Percentiles rank a stretch among this genome's conserved stretches.
Conservation (phyloP, 768 basidiomycete species). For the Hygrophoropsis aurantiaca region DNA sequence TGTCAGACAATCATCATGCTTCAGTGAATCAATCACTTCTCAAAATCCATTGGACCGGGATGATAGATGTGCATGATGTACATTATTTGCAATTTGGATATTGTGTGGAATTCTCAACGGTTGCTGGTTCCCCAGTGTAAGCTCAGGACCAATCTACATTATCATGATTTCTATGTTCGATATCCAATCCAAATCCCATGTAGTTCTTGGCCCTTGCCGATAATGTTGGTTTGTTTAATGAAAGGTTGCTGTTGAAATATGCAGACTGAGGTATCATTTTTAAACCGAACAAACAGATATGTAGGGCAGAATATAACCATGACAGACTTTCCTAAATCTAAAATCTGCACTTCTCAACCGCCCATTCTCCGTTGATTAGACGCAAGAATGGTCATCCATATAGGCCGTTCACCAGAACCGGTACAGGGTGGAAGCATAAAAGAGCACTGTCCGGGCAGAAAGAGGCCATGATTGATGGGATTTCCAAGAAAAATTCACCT, state of each 20-base stretch:
- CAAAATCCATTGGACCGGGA: no score
- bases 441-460: conserved; percentile 77
- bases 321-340: conserved; percentile 25
- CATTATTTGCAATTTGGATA: no score
- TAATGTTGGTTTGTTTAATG: no score
- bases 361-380: conserved; percentile 58
- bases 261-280: no score
- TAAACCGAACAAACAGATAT: conserved; percentile 7
- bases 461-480: conserved; percentile 43
- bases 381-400: conserved; percentile 46
- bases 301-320: conserved; percentile 37
- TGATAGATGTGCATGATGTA: no score
- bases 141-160: background rate
- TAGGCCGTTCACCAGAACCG: conserved; percentile 84
- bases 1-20: no score
- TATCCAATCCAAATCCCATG: background rate
- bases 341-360: conserved; percentile 42
- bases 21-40: no score
- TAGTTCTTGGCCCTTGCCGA: no score
- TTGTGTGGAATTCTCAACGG: no score
- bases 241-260: no score
- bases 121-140: no score
- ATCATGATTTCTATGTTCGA: background rate
- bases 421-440: conserved; percentile 56
- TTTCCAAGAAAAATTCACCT: background rate